A percentile compares a stretch with the other conserved stretches of the same genome.
These are phyloP conservation scores for Podospora conica DNA, from an alignment of 495 filamentous ascomycete genomes.

Conservation along the genomic window DNA sequence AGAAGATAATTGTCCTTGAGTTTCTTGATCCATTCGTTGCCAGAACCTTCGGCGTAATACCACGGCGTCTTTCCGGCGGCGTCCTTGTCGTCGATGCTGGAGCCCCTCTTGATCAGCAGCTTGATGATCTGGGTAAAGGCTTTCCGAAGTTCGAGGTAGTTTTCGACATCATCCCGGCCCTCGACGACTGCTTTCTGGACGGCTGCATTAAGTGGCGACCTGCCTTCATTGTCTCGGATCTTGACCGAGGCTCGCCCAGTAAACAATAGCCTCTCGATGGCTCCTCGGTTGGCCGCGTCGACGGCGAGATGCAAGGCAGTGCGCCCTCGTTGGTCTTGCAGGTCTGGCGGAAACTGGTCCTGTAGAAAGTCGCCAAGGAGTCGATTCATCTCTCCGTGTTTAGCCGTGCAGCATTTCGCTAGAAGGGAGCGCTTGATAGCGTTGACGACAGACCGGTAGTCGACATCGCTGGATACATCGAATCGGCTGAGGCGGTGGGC, in stretches of 20 bases:
- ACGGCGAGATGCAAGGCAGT: slow-evolving; percentile 12
- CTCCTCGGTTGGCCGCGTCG: slow-evolving; percentile 5
- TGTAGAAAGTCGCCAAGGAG: slow-evolving; percentile 6
- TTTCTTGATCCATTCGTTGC: slow-evolving; percentile 11
- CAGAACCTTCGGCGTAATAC: slow-evolving; percentile 7
- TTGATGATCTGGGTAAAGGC: slow-evolving; percentile 13
- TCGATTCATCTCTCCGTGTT: background rate
- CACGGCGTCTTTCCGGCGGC: slow-evolving; percentile 5
- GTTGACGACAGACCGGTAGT: slow-evolving; percentile 14
- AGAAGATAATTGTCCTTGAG: slow-evolving; percentile 14
- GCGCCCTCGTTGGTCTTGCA: slow-evolving; percentile 5
- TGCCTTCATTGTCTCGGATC: slow-evolving; percentile 4
- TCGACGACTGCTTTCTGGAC: slow-evolving; percentile 8
- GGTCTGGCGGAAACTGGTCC: slow-evolving; percentile 5
- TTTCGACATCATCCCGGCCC: background rate
- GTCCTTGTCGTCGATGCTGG: slow-evolving; percentile 11
- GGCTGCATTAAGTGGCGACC: slow-evolving; percentile 12
- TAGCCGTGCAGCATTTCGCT: slow-evolving; percentile 3
- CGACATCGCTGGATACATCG: slow-evolving; percentile 12
- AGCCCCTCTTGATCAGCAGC: slow-evolving; percentile 10
- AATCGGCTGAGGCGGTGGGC: slow-evolving; percentile 17
- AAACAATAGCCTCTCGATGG: slow-evolving; percentile 8
- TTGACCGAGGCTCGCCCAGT: slow-evolving; percentile 12
- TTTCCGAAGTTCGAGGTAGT: slow-evolving; percentile 1
- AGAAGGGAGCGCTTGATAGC: slow-evolving; percentile 8